phyloP scores from a whole-genome alignment of 208 protist species.

The Herpetomonas tarakana region DNA sequence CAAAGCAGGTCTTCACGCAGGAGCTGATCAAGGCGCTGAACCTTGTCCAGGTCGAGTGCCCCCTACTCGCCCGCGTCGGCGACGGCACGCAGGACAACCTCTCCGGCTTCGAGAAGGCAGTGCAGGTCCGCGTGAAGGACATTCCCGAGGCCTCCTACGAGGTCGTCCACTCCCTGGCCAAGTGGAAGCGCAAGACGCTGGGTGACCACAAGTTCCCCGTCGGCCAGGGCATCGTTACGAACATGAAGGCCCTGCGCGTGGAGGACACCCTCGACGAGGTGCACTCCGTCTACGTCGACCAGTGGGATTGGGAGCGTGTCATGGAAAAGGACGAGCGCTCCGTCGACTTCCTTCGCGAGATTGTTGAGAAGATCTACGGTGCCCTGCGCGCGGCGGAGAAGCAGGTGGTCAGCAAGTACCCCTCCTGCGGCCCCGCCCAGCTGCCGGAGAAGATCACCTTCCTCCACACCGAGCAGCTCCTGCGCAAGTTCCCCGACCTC shows the following conservation, averaged over 20 bases:
- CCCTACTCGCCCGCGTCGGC: slow-evolving; percentile 74
- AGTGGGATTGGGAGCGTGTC: slow-evolving; percentile 93
- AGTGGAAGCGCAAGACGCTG: slow-evolving; percentile 91
- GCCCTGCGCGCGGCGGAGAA: slow-evolving; percentile 71
- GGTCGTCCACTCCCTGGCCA: slow-evolving; percentile 91
- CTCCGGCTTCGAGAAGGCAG: slow-evolving; percentile 84
- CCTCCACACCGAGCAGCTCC: slow-evolving; percentile 79
- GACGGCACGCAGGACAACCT: slow-evolving; percentile 91
- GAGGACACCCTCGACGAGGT: slow-evolving; percentile 87
- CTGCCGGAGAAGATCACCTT: slow-evolving; percentile 87
- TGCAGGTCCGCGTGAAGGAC: slow-evolving; percentile 76
- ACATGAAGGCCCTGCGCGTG: slow-evolving; percentile 88
- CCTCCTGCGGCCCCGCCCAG: slow-evolving; percentile 24
- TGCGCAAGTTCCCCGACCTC: slow-evolving; percentile 73
- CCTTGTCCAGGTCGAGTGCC: slow-evolving; percentile 74
- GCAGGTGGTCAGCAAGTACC: slow-evolving; percentile 44
- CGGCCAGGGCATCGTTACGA: slow-evolving; percentile 75
- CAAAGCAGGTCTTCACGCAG: slow-evolving; percentile 71
- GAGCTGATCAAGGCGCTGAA: slow-evolving; percentile 64
- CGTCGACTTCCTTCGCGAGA: slow-evolving; percentile 64
- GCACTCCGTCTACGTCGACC: slow-evolving; percentile 91
- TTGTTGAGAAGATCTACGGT: slow-evolving; percentile 65
- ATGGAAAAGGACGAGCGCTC: slow-evolving; percentile 59
- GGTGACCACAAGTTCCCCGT: slow-evolving; percentile 69
- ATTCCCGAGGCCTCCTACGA: slow-evolving; percentile 77